Evolutionary conservation across 192 early-diverging fungal genomes (phyloP), one percentile per base, ranked within the genome.

Genomic region (Funneliformis mosseae): DNA sequence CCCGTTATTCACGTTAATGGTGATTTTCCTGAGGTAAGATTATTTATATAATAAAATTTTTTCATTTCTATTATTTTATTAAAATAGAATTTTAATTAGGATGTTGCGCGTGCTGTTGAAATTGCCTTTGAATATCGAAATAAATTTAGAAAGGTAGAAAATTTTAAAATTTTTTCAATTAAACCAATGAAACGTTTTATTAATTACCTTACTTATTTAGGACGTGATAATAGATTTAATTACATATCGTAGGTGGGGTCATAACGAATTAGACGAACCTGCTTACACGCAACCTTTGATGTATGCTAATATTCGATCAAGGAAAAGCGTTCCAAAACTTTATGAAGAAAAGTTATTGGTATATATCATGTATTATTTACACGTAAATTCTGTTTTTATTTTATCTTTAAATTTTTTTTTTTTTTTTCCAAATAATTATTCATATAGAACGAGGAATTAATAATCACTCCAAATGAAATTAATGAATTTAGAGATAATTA

Each of bases 181-280:
- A 16, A 14, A 12, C 7, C 27, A 10, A n/a, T 21, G 33, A 41
- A 8, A 66, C 10, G 18, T 28, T 66, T n/a, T 69, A 18, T 69
- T 39, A 69, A 18, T 38, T 69, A 21, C 39, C 33, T 38, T 2
- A 5, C 42, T 59, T 78, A 23, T 25, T 23, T 63, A 83, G 87
- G 97, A 99, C 83, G 91, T 98, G 38, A 97, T 99, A 38, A 85
- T 99, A 60, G 97, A 99, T 78, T 76, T 99, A 84, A 95, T 98
- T 84, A 93, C 94, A 23, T 99, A 97, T 89, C 93, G 97, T 69
- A 92, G 96, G 66, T 95, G 96, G 96, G 97, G 97, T 8, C 97
- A 99, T 87, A 99, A 99, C 80, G 97, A 99, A 83, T 87, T 99
- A 14, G 97, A 99, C 78, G 97, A 99, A 88, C 97, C 97, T 27